Base-by-base conservation (phyloP, 2,329 filamentous ascomycete species). In the Cordyceps militaris region DNA sequence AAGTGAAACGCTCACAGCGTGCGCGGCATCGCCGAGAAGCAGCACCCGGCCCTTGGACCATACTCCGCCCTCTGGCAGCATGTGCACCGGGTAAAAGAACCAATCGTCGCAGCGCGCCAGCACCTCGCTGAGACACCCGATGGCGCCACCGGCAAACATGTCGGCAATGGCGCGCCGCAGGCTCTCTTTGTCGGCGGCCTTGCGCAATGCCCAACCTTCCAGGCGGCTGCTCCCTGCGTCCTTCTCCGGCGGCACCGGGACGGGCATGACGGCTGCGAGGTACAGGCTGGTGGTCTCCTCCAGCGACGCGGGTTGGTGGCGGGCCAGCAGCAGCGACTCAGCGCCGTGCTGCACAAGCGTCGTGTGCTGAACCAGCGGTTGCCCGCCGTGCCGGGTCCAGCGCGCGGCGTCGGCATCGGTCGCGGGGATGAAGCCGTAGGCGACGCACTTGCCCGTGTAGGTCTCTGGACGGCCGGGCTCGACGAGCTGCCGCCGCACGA, bases 21-120 rank as follows among this genome's bases (percentile, higher is more conserved):
- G 81, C 0, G 79, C 80, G 2, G 80, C 80, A 65, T 84, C 81
- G 4, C 81, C 82, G 3, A 83, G 67, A 2, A 85, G 67, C 4
- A 84, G 71, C 46, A 64, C 64, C 10, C 65, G 60, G 2, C 82
- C 73, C 34, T 63, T 69, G 23, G 57, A 69, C 71, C 71, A 74
- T 14, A 57, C 55, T 1, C 69, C 67, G 4, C 69, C 69, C 16
- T 64, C 61, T 0, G 71, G 69, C 19, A 74, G 63, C 56, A 67
- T 66, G 55, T 69, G 71, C 21, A 73, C 63, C 6, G 71, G 72
- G 50, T 70, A 72, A 54, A 74, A 70, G 59, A 63, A 61, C 66
- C 66, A 68, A 26, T 67, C 63, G 4, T 65, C 61, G 55, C 64
- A 64, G 3, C 51, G 52, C 8, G 62, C 61, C 32, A 68, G 30